Conservation (phyloP, 768 basidiomycete genomes). For the Termitomyces eurrhizus region DNA sequence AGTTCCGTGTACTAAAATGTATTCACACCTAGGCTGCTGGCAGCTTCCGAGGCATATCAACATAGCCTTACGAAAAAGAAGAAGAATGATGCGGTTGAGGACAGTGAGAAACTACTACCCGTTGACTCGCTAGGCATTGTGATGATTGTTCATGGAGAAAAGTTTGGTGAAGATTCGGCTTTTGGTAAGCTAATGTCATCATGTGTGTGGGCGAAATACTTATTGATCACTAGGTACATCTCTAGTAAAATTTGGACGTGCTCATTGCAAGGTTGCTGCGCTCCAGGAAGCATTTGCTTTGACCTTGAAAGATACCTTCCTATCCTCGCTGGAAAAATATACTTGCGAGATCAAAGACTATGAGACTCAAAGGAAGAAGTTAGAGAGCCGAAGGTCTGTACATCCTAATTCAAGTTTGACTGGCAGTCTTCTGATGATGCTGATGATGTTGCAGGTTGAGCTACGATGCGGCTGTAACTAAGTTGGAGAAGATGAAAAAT, state of each 20-base stretch:
- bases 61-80: constrained; percentile 73
- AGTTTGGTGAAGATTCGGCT: constrained; percentile 71
- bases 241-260: constrained; percentile 72
- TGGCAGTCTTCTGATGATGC: not conserved
- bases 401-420: not conserved
- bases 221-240: constrained; percentile 48
- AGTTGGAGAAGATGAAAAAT: constrained; percentile 61
- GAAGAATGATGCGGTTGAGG: constrained; percentile 55
- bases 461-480: constrained; percentile 71
- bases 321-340: constrained; percentile 61
- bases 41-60: constrained; percentile 71
- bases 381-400: constrained; percentile 74
- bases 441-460: constrained; percentile 47
- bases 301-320: constrained; percentile 69
- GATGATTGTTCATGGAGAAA: constrained; percentile 83
- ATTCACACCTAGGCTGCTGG: constrained; percentile 50
- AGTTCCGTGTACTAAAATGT: not conserved
- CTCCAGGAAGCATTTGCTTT: constrained; percentile 80
- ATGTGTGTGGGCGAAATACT: not conserved
- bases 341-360: constrained; percentile 81
- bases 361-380: constrained; percentile 74
- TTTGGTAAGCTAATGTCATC: constrained; percentile 44
- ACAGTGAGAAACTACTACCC: constrained; percentile 67
- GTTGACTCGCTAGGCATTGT: constrained; percentile 80
- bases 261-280: constrained; percentile 80